Evolutionary conservation across 1,284 basidiomycete genomes (phyloP).

Genomic region (Melampsora larici-populina): DNA sequence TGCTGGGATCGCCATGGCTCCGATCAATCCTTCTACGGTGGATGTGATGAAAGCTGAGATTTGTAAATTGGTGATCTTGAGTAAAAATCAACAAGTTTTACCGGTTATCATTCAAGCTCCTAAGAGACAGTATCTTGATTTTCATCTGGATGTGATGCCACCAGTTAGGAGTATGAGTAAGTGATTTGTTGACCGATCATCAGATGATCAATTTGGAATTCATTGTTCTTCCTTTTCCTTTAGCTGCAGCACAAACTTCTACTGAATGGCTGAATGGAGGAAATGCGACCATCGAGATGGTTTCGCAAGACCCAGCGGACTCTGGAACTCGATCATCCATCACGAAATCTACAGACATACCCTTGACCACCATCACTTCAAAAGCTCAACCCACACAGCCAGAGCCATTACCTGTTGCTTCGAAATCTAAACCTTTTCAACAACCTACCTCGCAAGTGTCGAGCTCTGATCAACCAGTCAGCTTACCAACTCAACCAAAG

Average conservation of each 20-base stretch:
- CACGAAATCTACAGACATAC: constrained; percentile 44
- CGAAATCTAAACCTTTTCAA: background rate
- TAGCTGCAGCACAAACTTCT: constrained; percentile 53
- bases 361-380: background rate
- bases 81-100: constrained; percentile 54
- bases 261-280: constrained; percentile 53
- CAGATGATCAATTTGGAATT: background rate
- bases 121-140: constrained; percentile 57
- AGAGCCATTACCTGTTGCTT: constrained; percentile 12
- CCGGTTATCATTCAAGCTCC: constrained; percentile 55
- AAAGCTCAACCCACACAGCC: constrained; percentile 30
- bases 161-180: constrained; percentile 50
- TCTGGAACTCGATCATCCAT: constrained; percentile 47
- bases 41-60: constrained; percentile 57
- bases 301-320: constrained; percentile 51
- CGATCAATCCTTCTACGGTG: constrained; percentile 51
- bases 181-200: constrained; percentile 27
- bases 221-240: background rate
- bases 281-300: constrained; percentile 48
- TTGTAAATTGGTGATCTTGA: constrained; percentile 54
- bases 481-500: background rate
- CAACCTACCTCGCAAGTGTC: background rate
- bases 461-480: background rate
- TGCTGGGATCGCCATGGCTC: constrained; percentile 51
- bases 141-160: constrained; percentile 56